Conservation (phyloP, 176 grass and related monocot genomes). For the Puya raimondii region DNA sequence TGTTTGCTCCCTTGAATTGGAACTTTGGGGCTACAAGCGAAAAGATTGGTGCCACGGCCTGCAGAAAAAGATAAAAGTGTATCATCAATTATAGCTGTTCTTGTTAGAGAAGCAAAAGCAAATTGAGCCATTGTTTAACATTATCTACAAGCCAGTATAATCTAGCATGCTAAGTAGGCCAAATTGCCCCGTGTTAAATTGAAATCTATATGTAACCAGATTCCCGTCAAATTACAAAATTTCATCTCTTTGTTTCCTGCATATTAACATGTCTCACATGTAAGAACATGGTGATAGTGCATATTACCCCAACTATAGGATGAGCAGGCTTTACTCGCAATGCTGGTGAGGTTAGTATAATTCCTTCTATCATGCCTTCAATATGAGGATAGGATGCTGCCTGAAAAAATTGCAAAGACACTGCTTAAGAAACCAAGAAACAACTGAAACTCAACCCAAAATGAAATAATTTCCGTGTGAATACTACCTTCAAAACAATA, state of each 20-base stretch:
- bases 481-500: conserved; percentile 75
- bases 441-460: conserved; percentile 5
- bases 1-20: conserved; percentile 98
- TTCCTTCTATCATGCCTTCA: conserved; percentile 59
- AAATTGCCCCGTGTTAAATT: too few species aligned
- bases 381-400: conserved; percentile 71
- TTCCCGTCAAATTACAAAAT: too few species aligned
- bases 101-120: too few species aligned
- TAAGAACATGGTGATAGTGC: background rate
- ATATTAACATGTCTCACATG: background rate
- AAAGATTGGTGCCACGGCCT: conserved; percentile 92
- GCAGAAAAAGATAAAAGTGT: conserved; percentile 14
- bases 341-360: conserved; percentile 91
- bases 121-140: too few species aligned
- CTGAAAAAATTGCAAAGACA: conserved; percentile 33
- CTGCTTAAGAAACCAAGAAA: conserved; percentile 12
- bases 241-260: too few species aligned
- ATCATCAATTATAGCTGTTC: background rate
- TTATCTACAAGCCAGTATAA: too few species aligned
- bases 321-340: conserved; percentile 90
- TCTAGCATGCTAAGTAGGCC: too few species aligned
- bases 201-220: too few species aligned
- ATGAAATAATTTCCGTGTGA: background rate
- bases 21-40: conserved; percentile 71
- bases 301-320: conserved; percentile 87